These are phyloP conservation scores for Microcyclosporella mali DNA, from an alignment of 2,329 filamentous ascomycete species.

Conservation along the genomic window DNA sequence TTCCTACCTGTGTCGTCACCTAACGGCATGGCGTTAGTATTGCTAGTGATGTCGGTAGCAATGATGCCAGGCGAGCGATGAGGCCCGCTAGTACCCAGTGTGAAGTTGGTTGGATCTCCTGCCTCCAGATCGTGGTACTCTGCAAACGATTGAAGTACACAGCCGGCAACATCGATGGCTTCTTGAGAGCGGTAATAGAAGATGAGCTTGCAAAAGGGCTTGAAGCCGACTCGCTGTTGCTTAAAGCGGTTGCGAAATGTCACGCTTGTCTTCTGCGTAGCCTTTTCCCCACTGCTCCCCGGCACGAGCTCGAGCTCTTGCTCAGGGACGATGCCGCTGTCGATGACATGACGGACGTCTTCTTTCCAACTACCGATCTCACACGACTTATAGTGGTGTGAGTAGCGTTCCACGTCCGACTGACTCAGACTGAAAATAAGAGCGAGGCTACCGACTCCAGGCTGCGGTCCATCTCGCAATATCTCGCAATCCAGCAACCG, in stretches of 20 bases:
- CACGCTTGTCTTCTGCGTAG: slow-evolving; percentile 10
- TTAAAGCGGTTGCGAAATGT: slow-evolving; percentile 17
- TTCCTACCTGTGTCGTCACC: no score
- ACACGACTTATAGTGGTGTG: slow-evolving; percentile 11
- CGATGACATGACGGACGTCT: slow-evolving; percentile 6
- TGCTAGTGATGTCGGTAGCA: background rate
- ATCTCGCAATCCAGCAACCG: background rate
- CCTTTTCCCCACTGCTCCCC: slow-evolving; percentile 6
- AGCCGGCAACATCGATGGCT: slow-evolving; percentile 20
- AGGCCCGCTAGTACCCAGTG: no score
- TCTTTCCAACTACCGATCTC: slow-evolving; percentile 17
- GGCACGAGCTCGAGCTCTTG: slow-evolving; percentile 16
- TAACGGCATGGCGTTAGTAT: no score
- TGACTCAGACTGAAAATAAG: slow-evolving; percentile 18
- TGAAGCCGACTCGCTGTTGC: slow-evolving; percentile 28
- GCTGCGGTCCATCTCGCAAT: background rate
- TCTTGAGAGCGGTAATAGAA: slow-evolving; percentile 37
- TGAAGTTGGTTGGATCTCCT: background rate
- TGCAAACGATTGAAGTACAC: slow-evolving; percentile 7
- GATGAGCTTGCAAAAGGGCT: slow-evolving; percentile 36
- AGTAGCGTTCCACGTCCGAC: slow-evolving; percentile 10
- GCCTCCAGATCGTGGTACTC: slow-evolving; percentile 11
- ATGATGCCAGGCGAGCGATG: background rate
- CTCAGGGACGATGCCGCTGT: slow-evolving; percentile 21
- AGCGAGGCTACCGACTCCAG: slow-evolving; percentile 19